Percentiles rank a stretch among this genome's conserved stretches.
These are phyloP conservation scores for Cyphellophora attinorum DNA, from an alignment of 2,329 filamentous ascomycete species.

Conservation along the genomic window DNA sequence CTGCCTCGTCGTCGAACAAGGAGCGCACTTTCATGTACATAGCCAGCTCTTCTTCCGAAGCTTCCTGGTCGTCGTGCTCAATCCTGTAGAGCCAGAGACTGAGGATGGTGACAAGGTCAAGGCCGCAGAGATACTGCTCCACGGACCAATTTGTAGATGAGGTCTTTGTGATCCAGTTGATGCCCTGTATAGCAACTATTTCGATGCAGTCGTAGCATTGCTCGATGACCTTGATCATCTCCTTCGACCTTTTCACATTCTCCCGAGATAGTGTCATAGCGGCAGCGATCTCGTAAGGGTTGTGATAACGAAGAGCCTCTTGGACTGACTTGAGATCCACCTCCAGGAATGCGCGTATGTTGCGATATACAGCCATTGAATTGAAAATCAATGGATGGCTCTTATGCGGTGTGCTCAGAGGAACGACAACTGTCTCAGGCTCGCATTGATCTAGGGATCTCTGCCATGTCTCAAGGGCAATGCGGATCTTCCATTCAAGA, in stretches of 20 bases:
- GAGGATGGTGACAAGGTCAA: constrained; percentile 96
- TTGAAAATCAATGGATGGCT: constrained; percentile 97
- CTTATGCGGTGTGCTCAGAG: constrained; percentile 87
- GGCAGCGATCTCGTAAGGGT: constrained; percentile 90
- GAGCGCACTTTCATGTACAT: constrained; percentile 61
- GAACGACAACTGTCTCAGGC: constrained; percentile 77
- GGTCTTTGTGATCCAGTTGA: constrained; percentile 95
- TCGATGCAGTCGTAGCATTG: constrained; percentile 98
- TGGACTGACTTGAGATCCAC: constrained; percentile 94
- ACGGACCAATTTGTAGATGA: constrained; percentile 99
- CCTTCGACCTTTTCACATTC: constrained; percentile 84
- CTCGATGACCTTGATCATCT: constrained; percentile 98
- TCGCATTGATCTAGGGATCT: constrained; percentile 90
- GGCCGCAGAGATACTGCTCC: constrained; percentile 89
- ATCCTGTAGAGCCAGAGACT: constrained; percentile 97
- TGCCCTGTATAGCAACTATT: constrained; percentile 84
- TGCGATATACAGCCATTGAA: constrained; percentile 92
- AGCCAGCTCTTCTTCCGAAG: constrained; percentile 69
- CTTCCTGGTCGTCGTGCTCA: constrained; percentile 94
- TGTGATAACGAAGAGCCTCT: constrained; percentile 92
- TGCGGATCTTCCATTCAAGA: constrained; percentile 92
- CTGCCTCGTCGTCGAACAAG: constrained; percentile 75
- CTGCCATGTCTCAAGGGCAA: constrained; percentile 98
- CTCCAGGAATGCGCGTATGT: constrained; percentile 81
- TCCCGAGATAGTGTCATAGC: constrained; percentile 93